Base-by-base conservation (phyloP, 2,329 filamentous ascomycete species). In the Aspergillus transmontanensis region DNA sequence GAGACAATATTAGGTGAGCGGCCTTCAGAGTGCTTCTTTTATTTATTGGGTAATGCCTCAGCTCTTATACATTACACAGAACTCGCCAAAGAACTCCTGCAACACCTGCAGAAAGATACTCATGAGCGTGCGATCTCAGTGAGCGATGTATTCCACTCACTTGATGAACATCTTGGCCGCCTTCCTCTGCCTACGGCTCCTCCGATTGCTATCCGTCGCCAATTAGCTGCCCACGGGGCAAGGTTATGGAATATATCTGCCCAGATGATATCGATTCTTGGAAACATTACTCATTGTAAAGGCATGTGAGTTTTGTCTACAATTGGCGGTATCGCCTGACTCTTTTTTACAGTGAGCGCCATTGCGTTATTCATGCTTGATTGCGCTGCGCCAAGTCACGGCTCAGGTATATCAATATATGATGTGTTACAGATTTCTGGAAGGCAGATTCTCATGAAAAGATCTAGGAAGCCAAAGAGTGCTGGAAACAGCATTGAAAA, bases 361-460 rank as follows among this genome's bases (percentile, higher is more conserved):
- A 84, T 94, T 68, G 85, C 91, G 0, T 93, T 92, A 70, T 78
- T 89, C 16, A 76, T 94, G 61, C 80, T 96, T 16, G 87, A 90
- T 50, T 79, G 85, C 50, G 86, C 85, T 62, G 62, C 68, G 21
- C 60, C 66, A 19, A 66, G 59, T 26, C 65, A 62, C 5, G 59
- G 54, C 6, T 28, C 34, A 57, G 71, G 71, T 62, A 63, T 19
- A 36, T 54, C 11, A 28, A 55, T 54, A 53, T 32, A n/a, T 34
- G 14, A n/a, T 36, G 9, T 28, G 30, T 39, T 26, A 9, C 32
- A 16, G 14, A 16, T 28, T 19, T 23, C 28, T 34, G 10, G 32
- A 60, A 21, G 19, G 45, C 19, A 32, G 6, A 14, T 36, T 39
- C 58, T 41, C 16, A 53, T 16, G 32, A 11, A 6, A 50, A 6